Base-by-base conservation (phyloP, 306 rosid genomes). In the Pterocarpus macrocarpus region DNA sequence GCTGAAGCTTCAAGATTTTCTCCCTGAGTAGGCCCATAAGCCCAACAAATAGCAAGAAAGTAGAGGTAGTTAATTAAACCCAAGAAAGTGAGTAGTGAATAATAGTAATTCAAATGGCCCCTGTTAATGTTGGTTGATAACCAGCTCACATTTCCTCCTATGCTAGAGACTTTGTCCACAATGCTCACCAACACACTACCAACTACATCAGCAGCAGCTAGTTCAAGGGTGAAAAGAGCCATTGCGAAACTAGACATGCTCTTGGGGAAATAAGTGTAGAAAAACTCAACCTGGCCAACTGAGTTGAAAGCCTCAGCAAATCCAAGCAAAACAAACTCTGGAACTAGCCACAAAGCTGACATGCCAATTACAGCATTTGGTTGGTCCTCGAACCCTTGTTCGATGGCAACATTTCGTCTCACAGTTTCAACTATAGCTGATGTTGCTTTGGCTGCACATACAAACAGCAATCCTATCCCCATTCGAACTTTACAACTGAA, bases 71-170 rank as follows among this genome's bases (percentile, higher is more conserved):
- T 88, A 79, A 83, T 22, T 2, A 78, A 8, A 30, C 86, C 78
- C 52, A 88, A 6, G 61, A 61, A 17, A 38, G 83, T 55, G 16
- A 86, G 75, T 0, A 88, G 38, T 17, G 79, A 83, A 58, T 78
- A 88, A 71, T 75, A 86, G 73, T 71, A 88, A 79, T 88, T 83
- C 67, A 83, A 64, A 50, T 81, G 89, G 1, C 83, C 94, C 69
- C 15, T 75, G 17, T 90, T 90, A 35, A 90, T 86, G 75, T 90
- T 88, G 58, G 79, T 84, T 2, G 87, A 44, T 34, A 90, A 68
- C 91, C 94, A 90, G 55, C 94, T 86, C 73, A 64, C 88, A 0
- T 33, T 72, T n/a, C 86, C 90, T 38, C 86, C 91, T 2, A 52
- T 10, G 30, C 77, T 80, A 11, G 84, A 79, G 33, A 82, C 59